Evolutionary conservation across 345 rosid species (phyloP), one percentile per base, ranked within the genome.

Genomic region (Hypericum perforatum): DNA sequence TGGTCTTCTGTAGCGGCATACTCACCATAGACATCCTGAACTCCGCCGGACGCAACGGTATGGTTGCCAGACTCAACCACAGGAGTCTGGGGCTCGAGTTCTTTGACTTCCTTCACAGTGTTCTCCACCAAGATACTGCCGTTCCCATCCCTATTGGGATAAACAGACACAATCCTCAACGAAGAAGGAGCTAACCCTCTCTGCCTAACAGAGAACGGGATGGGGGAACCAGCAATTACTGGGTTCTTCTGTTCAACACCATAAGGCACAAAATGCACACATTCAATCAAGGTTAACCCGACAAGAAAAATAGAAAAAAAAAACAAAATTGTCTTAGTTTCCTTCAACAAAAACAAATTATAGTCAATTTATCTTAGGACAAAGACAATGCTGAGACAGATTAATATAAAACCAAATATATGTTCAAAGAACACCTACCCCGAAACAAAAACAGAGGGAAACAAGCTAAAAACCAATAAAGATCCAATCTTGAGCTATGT

Each of bases 1-100:
- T 71, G 80, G 46, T 75, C 80, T 69, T 72, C 74, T 5, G 74
- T 72, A 64, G 80, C 74, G 7, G 56, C 49, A 63, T 75, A 76
- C 63, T 75, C 80, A 10, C 68, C 73, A 10, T 67, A 67, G 13
- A 61, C 65, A 14, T 67, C 71, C 14, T 11, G 58, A 39, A 61
- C 39, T 5, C 71, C 71, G 43, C 55, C 55, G 12, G 55, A 40
- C 11, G 37, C 42, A 14, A 15, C 14, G 15, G 55, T 40, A 5
- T 37, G 37, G 13, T 22, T 22, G 32, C 4, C 32, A 1, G 55
- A 52, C 5, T 37, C 55, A 7, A 10, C 55, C 14, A 52, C 32
- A 4, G 32, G 32, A 22, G 32, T 36, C 41, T 11, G 6, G 0
- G 55, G n/a, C 2, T 10, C 41, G 37, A 10, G 42, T 36, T 52